Percentiles rank a stretch among this genome's conserved stretches.
phyloP scores from a whole-genome alignment of 495 filamentous ascomycete species.

The Halenospora varia region DNA sequence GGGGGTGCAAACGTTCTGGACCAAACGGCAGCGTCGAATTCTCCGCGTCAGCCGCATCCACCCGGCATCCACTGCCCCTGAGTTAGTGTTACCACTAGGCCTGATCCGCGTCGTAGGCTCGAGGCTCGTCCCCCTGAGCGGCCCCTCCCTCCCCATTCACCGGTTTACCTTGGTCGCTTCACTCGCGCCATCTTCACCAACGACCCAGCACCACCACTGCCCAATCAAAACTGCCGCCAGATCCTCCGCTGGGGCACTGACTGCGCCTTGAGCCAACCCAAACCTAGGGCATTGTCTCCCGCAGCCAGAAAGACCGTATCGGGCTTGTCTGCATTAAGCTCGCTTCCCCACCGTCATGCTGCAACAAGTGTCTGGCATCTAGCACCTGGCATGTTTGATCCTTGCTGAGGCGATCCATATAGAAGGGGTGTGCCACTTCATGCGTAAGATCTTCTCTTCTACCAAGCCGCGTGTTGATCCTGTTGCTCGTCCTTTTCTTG shows the following conservation, averaged over 20 bases:
- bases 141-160: neutral
- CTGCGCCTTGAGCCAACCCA: conserved; percentile 11
- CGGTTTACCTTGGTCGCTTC: neutral
- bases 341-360: conserved; percentile 26
- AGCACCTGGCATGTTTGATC: conserved; percentile 9
- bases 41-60: conserved; percentile 23
- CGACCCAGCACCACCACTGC: no score
- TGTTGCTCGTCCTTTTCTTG: conserved; percentile 26
- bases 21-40: neutral
- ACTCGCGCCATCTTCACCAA: neutral
- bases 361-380: conserved; percentile 28
- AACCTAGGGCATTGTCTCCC: conserved; percentile 8
- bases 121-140: no score
- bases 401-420: conserved; percentile 11
- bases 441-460: conserved; percentile 17
- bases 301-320: neutral
- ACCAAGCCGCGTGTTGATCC: conserved; percentile 20
- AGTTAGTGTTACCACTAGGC: neutral
- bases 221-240: no score
- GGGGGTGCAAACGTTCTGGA: neutral
- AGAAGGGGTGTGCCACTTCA: conserved; percentile 15
- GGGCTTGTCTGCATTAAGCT: conserved; percentile 8
- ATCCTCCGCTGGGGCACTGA: conserved; percentile 9
- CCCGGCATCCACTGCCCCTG: neutral
- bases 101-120: neutral